These are phyloP conservation scores for Neophaeococcomyces aloes DNA, from an alignment of 2,329 filamentous ascomycete genomes.

Conservation along the genomic window DNA sequence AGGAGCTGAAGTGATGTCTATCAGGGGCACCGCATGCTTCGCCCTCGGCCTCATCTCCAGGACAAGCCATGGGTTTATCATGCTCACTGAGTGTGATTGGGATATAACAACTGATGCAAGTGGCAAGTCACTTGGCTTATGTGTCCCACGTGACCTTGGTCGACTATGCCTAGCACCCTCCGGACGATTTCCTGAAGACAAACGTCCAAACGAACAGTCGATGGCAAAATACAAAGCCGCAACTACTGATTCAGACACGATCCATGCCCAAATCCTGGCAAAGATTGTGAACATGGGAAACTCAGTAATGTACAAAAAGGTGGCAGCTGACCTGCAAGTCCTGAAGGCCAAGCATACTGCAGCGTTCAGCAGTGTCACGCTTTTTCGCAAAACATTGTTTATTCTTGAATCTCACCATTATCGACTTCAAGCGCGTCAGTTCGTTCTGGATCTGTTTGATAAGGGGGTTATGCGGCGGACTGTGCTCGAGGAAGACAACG, in stretches of 20 bases:
- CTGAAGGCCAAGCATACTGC: conserved; percentile 65
- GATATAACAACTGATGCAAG: conserved; percentile 76
- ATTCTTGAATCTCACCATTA: conserved; percentile 85
- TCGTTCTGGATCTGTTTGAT: conserved; percentile 90
- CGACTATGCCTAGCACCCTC: conserved; percentile 55
- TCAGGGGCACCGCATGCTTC: conserved; percentile 93
- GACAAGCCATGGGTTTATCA: conserved; percentile 84
- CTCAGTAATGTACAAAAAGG: conserved; percentile 81
- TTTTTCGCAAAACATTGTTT: conserved; percentile 78
- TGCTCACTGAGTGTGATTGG: conserved; percentile 83
- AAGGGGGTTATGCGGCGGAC: conserved; percentile 76
- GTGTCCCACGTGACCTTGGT: conserved; percentile 67
- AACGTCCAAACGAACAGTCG: conserved; percentile 33
- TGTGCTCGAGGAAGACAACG: conserved; percentile 63
- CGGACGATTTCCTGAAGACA: conserved; percentile 24
- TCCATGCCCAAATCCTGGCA: conserved; percentile 67
- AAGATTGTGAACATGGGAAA: conserved; percentile 83
- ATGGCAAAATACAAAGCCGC: conserved; percentile 47
- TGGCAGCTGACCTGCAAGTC: conserved; percentile 63
- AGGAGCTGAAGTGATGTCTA: conserved; percentile 75
- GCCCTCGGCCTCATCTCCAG: conserved; percentile 86
- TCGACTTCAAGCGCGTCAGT: conserved; percentile 71
- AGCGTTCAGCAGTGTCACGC: conserved; percentile 61
- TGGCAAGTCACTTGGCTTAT: conserved; percentile 76
- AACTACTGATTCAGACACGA: conserved; percentile 49